Evolutionary conservation across 1,284 basidiomycete genomes (phyloP).

Genomic region (Trichosporon ovoides): DNA sequence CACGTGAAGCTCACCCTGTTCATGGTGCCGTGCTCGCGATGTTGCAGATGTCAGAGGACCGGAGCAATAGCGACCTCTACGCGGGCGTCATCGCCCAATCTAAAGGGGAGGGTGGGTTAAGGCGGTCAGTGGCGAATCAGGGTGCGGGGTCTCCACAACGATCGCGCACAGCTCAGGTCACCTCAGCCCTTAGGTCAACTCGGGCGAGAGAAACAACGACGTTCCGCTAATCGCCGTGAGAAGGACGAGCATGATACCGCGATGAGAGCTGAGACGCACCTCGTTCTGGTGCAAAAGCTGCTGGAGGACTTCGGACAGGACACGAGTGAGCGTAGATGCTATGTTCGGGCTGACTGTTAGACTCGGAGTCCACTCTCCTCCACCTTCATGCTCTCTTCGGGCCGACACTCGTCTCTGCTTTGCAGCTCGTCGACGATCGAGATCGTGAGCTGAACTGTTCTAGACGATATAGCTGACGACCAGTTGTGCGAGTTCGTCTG

Average conservation of each 20-base stretch:
- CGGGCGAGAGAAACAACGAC: too few relatives aligned
- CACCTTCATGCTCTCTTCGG: constrained; percentile 41
- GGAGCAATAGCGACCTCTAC: not conserved
- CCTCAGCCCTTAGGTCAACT: too few relatives aligned
- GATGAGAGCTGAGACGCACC: not conserved
- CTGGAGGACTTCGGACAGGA: not conserved
- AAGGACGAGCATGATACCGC: not conserved
- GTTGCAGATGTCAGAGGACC: not conserved
- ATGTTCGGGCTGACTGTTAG: constrained; percentile 12
- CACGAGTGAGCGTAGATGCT: not conserved
- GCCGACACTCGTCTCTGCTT: constrained; percentile 38
- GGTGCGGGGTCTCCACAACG: not conserved
- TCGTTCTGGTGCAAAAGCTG: not conserved
- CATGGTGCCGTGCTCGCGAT: constrained; percentile 19
- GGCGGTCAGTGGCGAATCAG: not conserved
- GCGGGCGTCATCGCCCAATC: not conserved
- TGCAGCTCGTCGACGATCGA: constrained; percentile 40
- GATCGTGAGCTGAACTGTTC: constrained; percentile 30
- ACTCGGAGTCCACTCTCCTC: constrained; percentile 26
- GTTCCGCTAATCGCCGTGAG: not conserved
- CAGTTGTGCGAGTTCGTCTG: constrained; percentile 30
- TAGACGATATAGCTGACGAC: not conserved
- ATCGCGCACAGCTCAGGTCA: too few relatives aligned
- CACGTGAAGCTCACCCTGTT: constrained; percentile 31
- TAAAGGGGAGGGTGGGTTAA: constrained; percentile 5